A percentile compares a stretch with the other conserved stretches of the same genome.
These are phyloP conservation scores for Chrysoporthe austroafricana DNA, from an alignment of 2,329 filamentous ascomycete species.

Conservation along the genomic window DNA sequence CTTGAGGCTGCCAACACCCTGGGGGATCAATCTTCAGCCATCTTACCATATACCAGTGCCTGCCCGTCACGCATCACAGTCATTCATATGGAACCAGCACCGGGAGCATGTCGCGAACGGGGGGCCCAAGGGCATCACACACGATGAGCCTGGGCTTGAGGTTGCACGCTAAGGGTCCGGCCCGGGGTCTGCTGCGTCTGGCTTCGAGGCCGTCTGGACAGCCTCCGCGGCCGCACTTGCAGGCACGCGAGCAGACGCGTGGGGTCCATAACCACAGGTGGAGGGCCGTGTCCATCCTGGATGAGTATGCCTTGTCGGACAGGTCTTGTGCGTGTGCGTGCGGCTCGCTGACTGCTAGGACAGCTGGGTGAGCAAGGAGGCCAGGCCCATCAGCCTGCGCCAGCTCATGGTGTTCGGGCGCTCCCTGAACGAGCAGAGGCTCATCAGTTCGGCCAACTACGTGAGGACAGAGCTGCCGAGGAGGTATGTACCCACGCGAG, in stretches of 20 bases:
- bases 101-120: slow-evolving; percentile 27
- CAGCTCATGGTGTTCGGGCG: slow-evolving; percentile 98
- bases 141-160: slow-evolving; percentile 13
- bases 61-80: not conserved
- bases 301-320: slow-evolving; percentile 56
- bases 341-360: not conserved
- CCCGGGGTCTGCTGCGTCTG: not conserved
- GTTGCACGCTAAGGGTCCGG: not conserved
- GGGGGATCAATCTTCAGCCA: no score
- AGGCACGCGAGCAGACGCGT: slow-evolving; percentile 22
- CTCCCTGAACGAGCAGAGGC: slow-evolving; percentile 83
- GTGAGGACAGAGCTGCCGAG: slow-evolving; percentile 93
- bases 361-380: slow-evolving; percentile 92
- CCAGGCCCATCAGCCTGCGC: slow-evolving; percentile 91
- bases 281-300: slow-evolving; percentile 66
- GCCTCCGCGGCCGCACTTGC: slow-evolving; percentile 1
- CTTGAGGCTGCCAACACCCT: not conserved
- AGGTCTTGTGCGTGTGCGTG: slow-evolving; percentile 15
- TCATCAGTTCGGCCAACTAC: slow-evolving; percentile 96
- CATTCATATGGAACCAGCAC: slow-evolving; percentile 26
- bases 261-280: slow-evolving; percentile 50
- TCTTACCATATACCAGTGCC: not conserved
- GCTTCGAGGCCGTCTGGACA: not conserved
- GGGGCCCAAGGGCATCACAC: slow-evolving; percentile 23
- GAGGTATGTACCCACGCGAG: slow-evolving; percentile 54